Conservation (phyloP, 2,329 filamentous ascomycete species). For the Endocalyx cinctus region DNA sequence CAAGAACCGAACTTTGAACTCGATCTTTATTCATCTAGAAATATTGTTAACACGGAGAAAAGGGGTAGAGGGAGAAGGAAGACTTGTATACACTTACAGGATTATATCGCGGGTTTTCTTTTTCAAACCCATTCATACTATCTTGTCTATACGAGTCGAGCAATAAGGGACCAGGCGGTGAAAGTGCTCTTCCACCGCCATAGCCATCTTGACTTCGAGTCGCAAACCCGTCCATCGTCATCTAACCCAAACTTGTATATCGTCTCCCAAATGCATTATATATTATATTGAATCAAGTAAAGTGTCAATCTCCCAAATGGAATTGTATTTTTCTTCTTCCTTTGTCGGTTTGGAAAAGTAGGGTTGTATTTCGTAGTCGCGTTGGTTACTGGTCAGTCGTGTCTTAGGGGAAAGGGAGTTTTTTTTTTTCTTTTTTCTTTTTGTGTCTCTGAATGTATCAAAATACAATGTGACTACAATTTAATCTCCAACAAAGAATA, state of each 20-base stretch:
- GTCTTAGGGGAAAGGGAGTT: no score
- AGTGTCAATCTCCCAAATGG: background rate
- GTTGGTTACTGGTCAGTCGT: no score
- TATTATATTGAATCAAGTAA: conserved; percentile 2
- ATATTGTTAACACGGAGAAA: conserved; percentile 4
- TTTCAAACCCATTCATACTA: conserved; percentile 48
- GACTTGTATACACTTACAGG: conserved; percentile 48
- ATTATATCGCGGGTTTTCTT: conserved; percentile 51
- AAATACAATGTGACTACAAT: no score
- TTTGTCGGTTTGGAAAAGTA: no score
- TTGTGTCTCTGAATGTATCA: no score
- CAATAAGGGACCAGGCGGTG: conserved; percentile 43
- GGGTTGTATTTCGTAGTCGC: no score
- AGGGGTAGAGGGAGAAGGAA: conserved; percentile 5
- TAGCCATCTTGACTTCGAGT: conserved; percentile 18
- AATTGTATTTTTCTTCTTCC: conserved; percentile 1
- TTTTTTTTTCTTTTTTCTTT: no score
- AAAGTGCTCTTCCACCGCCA: conserved; percentile 19
- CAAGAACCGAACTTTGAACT: conserved; percentile 50
- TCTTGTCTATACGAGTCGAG: conserved; percentile 57
- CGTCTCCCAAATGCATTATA: conserved; percentile 20
- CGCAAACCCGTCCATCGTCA: conserved; percentile 24
- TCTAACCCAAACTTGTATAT: background rate
- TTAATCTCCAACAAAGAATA: no score
- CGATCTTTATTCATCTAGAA: conserved; percentile 45